Evolutionary conservation across 306 rosid species (phyloP), one percentile per base, ranked within the genome.

Genomic region (Glycine latifolia): DNA sequence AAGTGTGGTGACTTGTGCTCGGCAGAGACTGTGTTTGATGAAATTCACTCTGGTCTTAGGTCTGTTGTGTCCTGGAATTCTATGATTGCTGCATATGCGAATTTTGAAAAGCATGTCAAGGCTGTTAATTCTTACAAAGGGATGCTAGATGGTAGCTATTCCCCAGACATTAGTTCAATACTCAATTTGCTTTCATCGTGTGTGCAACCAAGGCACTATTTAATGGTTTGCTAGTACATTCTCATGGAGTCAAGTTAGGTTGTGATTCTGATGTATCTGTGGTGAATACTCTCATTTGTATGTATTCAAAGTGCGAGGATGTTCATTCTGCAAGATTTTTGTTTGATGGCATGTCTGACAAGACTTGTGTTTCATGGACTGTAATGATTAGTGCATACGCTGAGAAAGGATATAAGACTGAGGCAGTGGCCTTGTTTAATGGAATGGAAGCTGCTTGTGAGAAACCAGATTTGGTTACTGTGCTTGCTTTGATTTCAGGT

Each of bases 41-140:
- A 83, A 78, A 79, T 84, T 76, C 89, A 86, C 59, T 31, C 17
- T 79, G 47, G 13, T 80, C 65, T 53, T 73, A 87, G 87, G 85
- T 83, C 97, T 56, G 91, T 87, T 77, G 89, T 92, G 68, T 92
- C 97, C 2, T 92, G 92, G 92, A 90, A 89, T 85, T 87, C 97
- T 14, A 73, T 90, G 85, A 90, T 92, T 55, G 89, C 90, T 31
- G 90, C 90, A 52, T 89, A 83, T 84, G 86, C 94, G 33, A 85
- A 83, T 56, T 87, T 85, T 59, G 85, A 55, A 48, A 85, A 80
- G 55, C 43, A 83, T 81, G 17, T 62, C 44, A 76, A 85, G 65
- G 89, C 90, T 73, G n/a, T 89, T 6, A 41, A 20, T 53, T 83
- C 80, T 53, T 92, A 89, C 84, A 89, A 85, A 82, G 65, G 78